A percentile compares a stretch with the other conserved stretches of the same genome.
These are phyloP conservation scores for Hymenoscyphus occultus DNA, from an alignment of 2,329 filamentous ascomycete genomes.

Conservation along the genomic window DNA sequence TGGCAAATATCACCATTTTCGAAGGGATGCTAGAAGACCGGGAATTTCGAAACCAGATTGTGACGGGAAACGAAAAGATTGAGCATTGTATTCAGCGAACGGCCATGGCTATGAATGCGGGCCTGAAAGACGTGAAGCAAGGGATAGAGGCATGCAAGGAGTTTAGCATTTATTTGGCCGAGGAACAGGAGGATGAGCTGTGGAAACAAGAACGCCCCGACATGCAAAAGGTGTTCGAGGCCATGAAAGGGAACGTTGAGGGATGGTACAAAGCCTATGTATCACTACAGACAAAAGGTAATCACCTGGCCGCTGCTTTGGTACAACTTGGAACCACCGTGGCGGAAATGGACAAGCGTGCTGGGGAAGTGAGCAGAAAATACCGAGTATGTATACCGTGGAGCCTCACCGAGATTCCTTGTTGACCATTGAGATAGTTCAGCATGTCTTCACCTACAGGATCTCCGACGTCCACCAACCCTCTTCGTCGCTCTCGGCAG, in stretches of 20 bases:
- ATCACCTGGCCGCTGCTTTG: slow-evolving; percentile 66
- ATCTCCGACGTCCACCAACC: slow-evolving; percentile 15
- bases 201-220: slow-evolving; percentile 59
- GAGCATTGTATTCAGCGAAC: slow-evolving; percentile 86
- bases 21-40: slow-evolving; percentile 85
- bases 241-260: slow-evolving; percentile 90
- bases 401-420: neutral
- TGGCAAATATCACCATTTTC: slow-evolving; percentile 79
- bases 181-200: slow-evolving; percentile 60
- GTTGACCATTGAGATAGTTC: slow-evolving; percentile 25
- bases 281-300: slow-evolving; percentile 70
- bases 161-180: slow-evolving; percentile 71
- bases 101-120: slow-evolving; percentile 69
- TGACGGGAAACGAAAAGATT: slow-evolving; percentile 86
- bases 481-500: slow-evolving; percentile 10
- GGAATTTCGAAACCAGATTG: slow-evolving; percentile 75
- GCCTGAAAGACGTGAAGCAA: slow-evolving; percentile 73
- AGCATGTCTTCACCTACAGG: slow-evolving; percentile 20
- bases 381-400: slow-evolving; percentile 58
- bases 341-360: slow-evolving; percentile 80
- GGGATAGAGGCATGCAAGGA: slow-evolving; percentile 73
- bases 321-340: slow-evolving; percentile 73
- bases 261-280: slow-evolving; percentile 83
- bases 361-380: slow-evolving; percentile 76
- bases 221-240: slow-evolving; percentile 71